Conservation (phyloP, 1,284 basidiomycete genomes). For the Trichosporon faecale region DNA sequence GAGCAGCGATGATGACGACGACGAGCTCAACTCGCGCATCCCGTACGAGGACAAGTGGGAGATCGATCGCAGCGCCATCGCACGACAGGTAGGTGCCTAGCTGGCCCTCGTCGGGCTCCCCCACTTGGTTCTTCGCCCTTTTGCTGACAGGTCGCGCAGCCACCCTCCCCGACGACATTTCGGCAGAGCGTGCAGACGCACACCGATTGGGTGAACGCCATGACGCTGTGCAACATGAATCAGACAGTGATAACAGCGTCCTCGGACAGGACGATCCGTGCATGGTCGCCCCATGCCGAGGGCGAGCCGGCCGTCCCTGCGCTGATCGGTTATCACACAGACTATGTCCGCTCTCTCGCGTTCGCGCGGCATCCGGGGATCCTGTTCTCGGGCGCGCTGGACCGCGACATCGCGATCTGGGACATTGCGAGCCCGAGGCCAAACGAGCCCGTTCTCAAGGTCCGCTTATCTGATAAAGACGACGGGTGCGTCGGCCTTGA, state of each 20-base stretch:
- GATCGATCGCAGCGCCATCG: conserved; percentile 56
- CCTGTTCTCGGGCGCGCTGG: conserved; percentile 92
- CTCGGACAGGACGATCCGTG: conserved; percentile 89
- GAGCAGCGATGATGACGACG: conserved; percentile 59
- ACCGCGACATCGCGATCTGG: conserved; percentile 91
- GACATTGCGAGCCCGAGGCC: conserved; percentile 62
- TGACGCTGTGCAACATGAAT: conserved; percentile 85
- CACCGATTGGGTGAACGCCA: conserved; percentile 95
- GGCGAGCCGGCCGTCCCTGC: conserved; percentile 59
- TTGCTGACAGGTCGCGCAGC: conserved; percentile 13
- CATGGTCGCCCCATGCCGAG: conserved; percentile 80
- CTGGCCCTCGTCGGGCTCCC: background rate
- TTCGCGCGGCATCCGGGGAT: conserved; percentile 74
- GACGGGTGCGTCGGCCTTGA: conserved; percentile 44
- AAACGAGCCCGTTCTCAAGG: conserved; percentile 44
- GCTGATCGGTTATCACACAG: conserved; percentile 78
- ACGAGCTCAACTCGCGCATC: conserved; percentile 47
- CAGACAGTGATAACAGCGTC: conserved; percentile 94
- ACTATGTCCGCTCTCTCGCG: conserved; percentile 86
- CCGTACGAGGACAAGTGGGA: conserved; percentile 76
- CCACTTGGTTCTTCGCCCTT: background rate
- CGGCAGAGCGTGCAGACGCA: conserved; percentile 81
- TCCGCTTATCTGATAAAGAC: conserved; percentile 42
- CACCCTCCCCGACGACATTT: conserved; percentile 56
- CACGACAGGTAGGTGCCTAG: conserved; percentile 24